A percentile compares a stretch with the other conserved stretches of the same genome.
These are phyloP conservation scores for Syzygium malaccense DNA, from an alignment of 441 rosid species.

Conservation along the genomic window DNA sequence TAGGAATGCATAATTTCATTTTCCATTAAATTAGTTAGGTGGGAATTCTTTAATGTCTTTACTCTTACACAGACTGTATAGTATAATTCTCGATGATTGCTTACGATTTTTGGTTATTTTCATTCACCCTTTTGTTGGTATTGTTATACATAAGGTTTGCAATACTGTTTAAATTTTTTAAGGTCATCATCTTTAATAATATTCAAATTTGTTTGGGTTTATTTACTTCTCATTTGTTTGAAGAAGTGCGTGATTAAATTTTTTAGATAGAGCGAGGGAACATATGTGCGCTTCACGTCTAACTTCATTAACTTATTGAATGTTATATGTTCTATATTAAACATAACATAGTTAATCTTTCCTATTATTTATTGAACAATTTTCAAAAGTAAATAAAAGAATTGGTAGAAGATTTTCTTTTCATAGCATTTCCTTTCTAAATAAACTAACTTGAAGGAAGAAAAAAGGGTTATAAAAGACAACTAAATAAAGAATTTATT, in stretches of 20 bases:
- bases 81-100: too few relatives aligned
- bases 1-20: not conserved
- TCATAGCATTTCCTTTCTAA: too few relatives aligned
- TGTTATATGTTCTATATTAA: not conserved
- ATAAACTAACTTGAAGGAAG: too few relatives aligned
- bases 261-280: not conserved
- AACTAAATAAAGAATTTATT: not conserved
- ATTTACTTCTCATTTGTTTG: not conserved
- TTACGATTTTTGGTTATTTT: not conserved
- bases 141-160: not conserved
- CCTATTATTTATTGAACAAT: too few relatives aligned
- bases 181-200: not conserved
- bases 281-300: not conserved
- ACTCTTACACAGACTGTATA: too few relatives aligned
- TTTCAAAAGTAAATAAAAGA: too few relatives aligned
- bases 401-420: too few relatives aligned
- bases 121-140: not conserved
- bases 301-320: not conserved
- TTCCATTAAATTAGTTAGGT: not conserved
- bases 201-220: not conserved
- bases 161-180: too few relatives aligned
- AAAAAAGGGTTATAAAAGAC: not conserved
- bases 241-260: not conserved
- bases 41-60: too few relatives aligned
- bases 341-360: too few relatives aligned